Conservation (phyloP, 495 filamentous ascomycete species). For the Penicillium odoratum region DNA sequence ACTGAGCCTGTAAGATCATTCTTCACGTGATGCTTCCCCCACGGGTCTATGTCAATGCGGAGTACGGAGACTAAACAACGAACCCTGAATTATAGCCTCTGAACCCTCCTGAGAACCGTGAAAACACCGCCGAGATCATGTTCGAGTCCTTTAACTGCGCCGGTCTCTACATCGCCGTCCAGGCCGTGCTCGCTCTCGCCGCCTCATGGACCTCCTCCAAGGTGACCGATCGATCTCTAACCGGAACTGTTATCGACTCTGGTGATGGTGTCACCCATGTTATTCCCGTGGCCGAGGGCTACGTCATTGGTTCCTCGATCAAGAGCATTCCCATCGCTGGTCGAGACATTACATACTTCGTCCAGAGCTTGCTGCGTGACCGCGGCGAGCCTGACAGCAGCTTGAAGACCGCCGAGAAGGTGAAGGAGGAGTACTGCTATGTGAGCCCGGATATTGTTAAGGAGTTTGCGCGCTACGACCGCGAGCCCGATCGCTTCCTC, state of each 20-base stretch:
- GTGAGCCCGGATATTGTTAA: constrained; percentile 98
- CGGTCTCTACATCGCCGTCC: constrained; percentile 97
- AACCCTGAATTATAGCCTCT: constrained; percentile 63
- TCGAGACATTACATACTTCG: constrained; percentile 97
- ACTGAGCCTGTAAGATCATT: constrained; percentile 81
- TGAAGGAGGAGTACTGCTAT: constrained; percentile 98
- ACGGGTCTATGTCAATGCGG: neutral
- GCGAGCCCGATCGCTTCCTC: constrained; percentile 83
- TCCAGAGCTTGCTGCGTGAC: constrained; percentile 92
- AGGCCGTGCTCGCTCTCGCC: constrained; percentile 93
- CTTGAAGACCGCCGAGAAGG: constrained; percentile 93
- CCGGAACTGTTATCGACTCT: constrained; percentile 95
- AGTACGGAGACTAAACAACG: constrained; percentile 21
- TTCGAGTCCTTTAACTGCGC: constrained; percentile 99
- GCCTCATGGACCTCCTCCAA: constrained; percentile 98
- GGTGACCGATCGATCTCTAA: constrained; percentile 94
- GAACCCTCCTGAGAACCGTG: constrained; percentile 97
- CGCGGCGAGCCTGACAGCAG: constrained; percentile 95
- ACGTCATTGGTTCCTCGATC: constrained; percentile 97
- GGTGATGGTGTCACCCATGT: constrained; percentile 98
- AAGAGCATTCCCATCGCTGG: constrained; percentile 98
- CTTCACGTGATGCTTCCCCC: constrained; percentile 1
- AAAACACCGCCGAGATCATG: constrained; percentile 99
- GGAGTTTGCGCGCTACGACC: constrained; percentile 90
- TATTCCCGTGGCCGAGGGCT: constrained; percentile 97